Conservation (phyloP, 2,329 filamentous ascomycete genomes). For the Cercospora zeae-maydis region DNA sequence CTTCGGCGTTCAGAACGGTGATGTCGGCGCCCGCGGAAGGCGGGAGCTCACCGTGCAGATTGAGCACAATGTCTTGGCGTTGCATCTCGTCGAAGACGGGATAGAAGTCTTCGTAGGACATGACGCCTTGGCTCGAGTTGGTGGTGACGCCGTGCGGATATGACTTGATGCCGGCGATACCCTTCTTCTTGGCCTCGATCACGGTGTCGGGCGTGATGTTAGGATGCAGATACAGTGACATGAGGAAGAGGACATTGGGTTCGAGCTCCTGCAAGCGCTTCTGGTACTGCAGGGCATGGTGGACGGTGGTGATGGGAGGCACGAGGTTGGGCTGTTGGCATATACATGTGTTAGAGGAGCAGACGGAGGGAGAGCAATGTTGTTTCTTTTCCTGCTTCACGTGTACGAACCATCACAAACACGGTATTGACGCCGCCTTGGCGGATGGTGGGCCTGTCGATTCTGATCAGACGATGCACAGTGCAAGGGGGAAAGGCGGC, state of each 20-base stretch:
- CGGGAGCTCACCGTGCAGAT: slow-evolving; percentile 88
- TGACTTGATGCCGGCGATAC: slow-evolving; percentile 69
- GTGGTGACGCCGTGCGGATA: slow-evolving; percentile 59
- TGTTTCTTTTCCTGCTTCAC: background rate
- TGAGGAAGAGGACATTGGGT: slow-evolving; percentile 50
- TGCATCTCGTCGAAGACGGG: slow-evolving; percentile 89
- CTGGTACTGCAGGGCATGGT: slow-evolving; percentile 47
- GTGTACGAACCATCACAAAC: slow-evolving; percentile 51
- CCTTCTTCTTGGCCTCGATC: slow-evolving; percentile 66
- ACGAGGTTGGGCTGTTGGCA: slow-evolving; percentile 48
- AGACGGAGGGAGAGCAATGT: no score
- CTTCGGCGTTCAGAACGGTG: slow-evolving; percentile 62
- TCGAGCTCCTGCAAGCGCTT: slow-evolving; percentile 44
- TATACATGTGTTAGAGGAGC: background rate
- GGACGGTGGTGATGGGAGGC: slow-evolving; percentile 49
- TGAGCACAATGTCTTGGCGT: slow-evolving; percentile 73
- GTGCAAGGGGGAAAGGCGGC: no score
- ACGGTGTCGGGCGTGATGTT: slow-evolving; percentile 55
- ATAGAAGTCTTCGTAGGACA: slow-evolving; percentile 67
- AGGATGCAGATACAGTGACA: slow-evolving; percentile 51
- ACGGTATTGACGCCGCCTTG: slow-evolving; percentile 52
- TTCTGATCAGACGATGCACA: slow-evolving; percentile 9
- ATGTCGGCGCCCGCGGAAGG: slow-evolving; percentile 44
- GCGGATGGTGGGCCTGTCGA: slow-evolving; percentile 46
- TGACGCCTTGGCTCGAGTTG: slow-evolving; percentile 64